Evolutionary conservation across 23 red algal genomes (phyloP), one percentile per base, ranked within the genome.

Genomic region (Gracilaria domingensis): DNA sequence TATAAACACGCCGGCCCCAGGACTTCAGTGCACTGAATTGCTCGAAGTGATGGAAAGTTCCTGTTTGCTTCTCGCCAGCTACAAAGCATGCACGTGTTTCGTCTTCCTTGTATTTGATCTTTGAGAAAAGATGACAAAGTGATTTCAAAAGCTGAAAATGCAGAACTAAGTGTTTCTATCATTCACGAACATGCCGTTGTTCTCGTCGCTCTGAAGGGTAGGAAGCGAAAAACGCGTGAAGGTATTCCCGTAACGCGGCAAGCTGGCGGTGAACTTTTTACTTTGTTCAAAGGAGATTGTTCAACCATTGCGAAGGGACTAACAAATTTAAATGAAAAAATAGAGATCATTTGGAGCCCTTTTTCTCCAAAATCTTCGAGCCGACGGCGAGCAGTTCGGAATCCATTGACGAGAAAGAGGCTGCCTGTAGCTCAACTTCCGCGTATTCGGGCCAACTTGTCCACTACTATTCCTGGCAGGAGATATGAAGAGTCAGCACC

Each of bases 401-500:
- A 11, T 45, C 42, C 5, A 11, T 45, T 45, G 42, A 45, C n/a
- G n/a, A n/a, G n/a, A n/a, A n/a, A n/a, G n/a, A n/a, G n/a, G n/a
- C n/a, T n/a, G n/a, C n/a, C n/a, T n/a, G n/a, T n/a, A n/a, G n/a
- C n/a, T n/a, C n/a, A n/a, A n/a, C n/a, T n/a, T n/a, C n/a, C n/a
- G 18, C 9, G 51, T 32, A 36, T 14, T 7, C 38, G 16, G 14
- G 36, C 7, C 30, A 9, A 69, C 4, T 36, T 69, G 28, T 37
- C 8, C 32, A 34, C 60, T 30, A n/a, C 23, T 36, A 14, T 55
- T 55, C 51, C 29, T 16, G 0, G 8, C 8, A 18, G 8, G 9
- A 69, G 33, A 69, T 36, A 90, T 90, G 87, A 90, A 81, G 45
- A 62, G 66, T 65, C 87, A 81, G 59, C 87, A 90, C 29, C 87